Base-by-base conservation (phyloP, 2,329 filamentous ascomycete genomes). In the Colletotrichum falcatum region DNA sequence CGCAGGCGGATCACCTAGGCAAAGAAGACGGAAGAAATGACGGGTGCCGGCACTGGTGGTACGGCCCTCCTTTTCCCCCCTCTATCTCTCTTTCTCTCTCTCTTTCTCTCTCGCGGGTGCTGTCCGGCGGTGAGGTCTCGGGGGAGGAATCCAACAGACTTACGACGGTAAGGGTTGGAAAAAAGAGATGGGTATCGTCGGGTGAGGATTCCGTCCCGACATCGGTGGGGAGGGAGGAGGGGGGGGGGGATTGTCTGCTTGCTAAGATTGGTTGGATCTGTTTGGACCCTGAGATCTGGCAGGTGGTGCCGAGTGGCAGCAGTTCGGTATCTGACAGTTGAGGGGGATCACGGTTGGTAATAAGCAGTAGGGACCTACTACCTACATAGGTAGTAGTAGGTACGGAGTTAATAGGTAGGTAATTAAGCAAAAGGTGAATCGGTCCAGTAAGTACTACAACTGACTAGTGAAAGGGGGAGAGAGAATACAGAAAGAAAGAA, bases 151-250 rank as follows among this genome's bases (percentile, higher is more conserved):
- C 28, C 9, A 9, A 28, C 39, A 26, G 16, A 42, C 30, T 28
- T 16, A 26, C 12, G 67, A 51, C 26, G 30, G 61, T 54, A 14
- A 28, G 61, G 18, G 18, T 23, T 20, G n/a, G n/a, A 44, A 48
- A 62, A 67, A 33, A 33, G n/a, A 58, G 59, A 67, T 71, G 68
- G 68, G 58, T 71, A 71, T 68, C 68, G 59, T 71, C 68, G 68
- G 68, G 51, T 68, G 68, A 55, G 58, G 58, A 53, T 59, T 37
- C 64, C 64, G 68, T 63, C 58, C 68, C 68, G 68, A 63, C 42
- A 55, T 71, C 68, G 68, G 68, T 68, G 46, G 64, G 33, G 30
- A 3, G 37, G 37, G 39, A 3, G 37, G 37, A 18, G n/a, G n/a
- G 3, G 5, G 26, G 7, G 26, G 9, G 8, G 44, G 20, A 16